Evolutionary conservation across 495 filamentous ascomycete species (phyloP), one percentile per base, ranked within the genome.

Genomic region (Cudoniella acicularis): DNA sequence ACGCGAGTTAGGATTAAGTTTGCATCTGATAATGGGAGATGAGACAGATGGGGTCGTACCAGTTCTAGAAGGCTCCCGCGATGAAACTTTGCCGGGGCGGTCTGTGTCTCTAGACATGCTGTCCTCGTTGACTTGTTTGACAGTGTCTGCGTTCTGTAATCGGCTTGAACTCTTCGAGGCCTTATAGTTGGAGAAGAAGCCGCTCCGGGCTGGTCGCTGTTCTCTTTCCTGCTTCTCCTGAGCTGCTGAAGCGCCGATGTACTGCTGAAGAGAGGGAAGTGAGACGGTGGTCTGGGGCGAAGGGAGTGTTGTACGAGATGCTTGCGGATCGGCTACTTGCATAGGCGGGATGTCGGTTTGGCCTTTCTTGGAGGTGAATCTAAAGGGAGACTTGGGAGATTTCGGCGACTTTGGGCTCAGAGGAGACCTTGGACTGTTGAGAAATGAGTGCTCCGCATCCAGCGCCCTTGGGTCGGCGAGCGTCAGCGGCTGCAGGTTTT

Each of bases 301-400:
- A 45, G 63, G 47, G 11, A 57, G 49, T 45, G 43, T 60, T 21
- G 40, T 40, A 51, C 23, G 47, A 11, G 48, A 3, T 20, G 49
- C 52, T 11, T 47, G 49, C 10, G 36, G 4, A 4, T 62, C 59
- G 59, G 59, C 18, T 24, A 54, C 22, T 42, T 54, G 59, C 59
- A 56, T 53, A 10, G 51, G 56, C n/a, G 25, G 18, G 40, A 11
- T 18, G 18, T 47, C 48, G 36, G 22, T 41, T 52, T 45, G 58
- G 8, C 42, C 11, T 58, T 63, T 63, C 64, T 58, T 73, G 60
- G 67, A 69, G 64, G 63, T 73, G 67, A 74, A 74, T 50, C 72
- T 69, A 63, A 80, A 77, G 8, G 79, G 79, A 18, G 79, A 81
- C 62, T 72, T 78, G 53, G 79, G 79, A 20, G 79, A 79, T 62